Base-by-base conservation (phyloP, 2,329 filamentous ascomycete genomes). In the Talaromyces rugulosus region DNA sequence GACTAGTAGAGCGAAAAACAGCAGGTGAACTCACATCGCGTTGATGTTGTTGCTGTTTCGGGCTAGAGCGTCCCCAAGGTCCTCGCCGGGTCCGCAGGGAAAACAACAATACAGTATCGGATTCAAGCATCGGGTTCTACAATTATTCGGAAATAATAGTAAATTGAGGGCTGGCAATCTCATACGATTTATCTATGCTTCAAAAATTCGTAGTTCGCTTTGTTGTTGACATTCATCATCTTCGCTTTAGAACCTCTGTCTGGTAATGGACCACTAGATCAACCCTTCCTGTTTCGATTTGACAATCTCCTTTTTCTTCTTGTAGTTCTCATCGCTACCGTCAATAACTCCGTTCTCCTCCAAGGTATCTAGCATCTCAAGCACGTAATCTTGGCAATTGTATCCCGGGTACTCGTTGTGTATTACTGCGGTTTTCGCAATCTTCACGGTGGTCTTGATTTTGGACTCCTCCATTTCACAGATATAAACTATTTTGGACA, bases 331-430 rank as follows among this genome's bases (percentile, higher is more conserved):
- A 28, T 56, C 54, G 34, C 6, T 27, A 40, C 54, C 54, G 12
- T 56, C 34, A 16, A 56, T 56, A n/a, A 56, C 12, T n/a, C 14
- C 6, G 2, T 40, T 56, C 34, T 40, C n/a, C 23, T 56, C 54
- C 34, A 56, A n/a, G 3, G 14, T 1, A 56, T 40, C 54, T 5
- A 56, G 14, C n/a, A 56, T 4, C 31, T 56, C 54, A 28, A 56
- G 54, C 4, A 56, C 34, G 23, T 44, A 40, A 9, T 56, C 54
- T 11, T 56, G 54, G 34, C 54, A 56, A 5, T 56, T 56, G 9
- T 70, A 59, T 58, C 66, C 67, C 18, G 64, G 58, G 40, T 50
- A 51, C 12, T 69, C 65, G 60, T 70, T 68, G 53, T 60, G 65
- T 16, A 72, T 62, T 3, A 60, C 27, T 9, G 60, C 42, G n/a